Percentiles rank a stretch among this genome's conserved stretches.
Conservation (phyloP, 225 moss, liverwort and hornwort species). For the Bryoerythrophyllum caledonicum region DNA sequence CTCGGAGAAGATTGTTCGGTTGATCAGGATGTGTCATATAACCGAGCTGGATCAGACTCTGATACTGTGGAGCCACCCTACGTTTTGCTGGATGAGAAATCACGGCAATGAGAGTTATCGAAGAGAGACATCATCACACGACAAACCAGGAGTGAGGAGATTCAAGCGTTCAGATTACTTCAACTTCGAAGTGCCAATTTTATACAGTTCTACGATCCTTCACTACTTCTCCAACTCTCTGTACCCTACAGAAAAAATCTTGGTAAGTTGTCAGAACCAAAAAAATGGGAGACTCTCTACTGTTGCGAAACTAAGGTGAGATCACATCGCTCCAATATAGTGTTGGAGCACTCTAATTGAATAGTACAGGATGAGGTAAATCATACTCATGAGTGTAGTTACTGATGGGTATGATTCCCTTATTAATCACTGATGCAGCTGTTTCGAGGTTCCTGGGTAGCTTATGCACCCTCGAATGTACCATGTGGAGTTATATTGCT, state of each 20-base stretch:
- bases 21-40: neutral
- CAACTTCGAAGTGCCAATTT: conserved; percentile 24
- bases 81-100: conserved; percentile 1
- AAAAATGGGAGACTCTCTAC: conserved; percentile 8
- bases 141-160: neutral
- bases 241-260: conserved; percentile 8
- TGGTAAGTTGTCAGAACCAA: conserved; percentile 8
- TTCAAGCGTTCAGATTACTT: conserved; percentile 11
- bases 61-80: conserved; percentile 18
- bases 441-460: conserved; percentile 34
- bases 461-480: conserved; percentile 56
- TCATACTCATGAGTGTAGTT: conserved; percentile 5
- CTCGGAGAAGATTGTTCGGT: neutral
- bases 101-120: neutral
- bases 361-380: conserved; percentile 8
- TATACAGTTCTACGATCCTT: conserved; percentile 26
- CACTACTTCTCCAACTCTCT: conserved; percentile 20
- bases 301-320: conserved; percentile 8
- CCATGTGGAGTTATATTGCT: conserved; percentile 59
- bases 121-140: neutral
- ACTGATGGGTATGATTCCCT: neutral
- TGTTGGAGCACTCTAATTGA: conserved; percentile 8
- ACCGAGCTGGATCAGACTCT: conserved; percentile 20
- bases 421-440: neutral
- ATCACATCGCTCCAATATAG: conserved; percentile 3